Evolutionary conservation across 2,329 filamentous ascomycete genomes (phyloP).

Genomic region (Nothophaeocryptopus gaeumannii): DNA sequence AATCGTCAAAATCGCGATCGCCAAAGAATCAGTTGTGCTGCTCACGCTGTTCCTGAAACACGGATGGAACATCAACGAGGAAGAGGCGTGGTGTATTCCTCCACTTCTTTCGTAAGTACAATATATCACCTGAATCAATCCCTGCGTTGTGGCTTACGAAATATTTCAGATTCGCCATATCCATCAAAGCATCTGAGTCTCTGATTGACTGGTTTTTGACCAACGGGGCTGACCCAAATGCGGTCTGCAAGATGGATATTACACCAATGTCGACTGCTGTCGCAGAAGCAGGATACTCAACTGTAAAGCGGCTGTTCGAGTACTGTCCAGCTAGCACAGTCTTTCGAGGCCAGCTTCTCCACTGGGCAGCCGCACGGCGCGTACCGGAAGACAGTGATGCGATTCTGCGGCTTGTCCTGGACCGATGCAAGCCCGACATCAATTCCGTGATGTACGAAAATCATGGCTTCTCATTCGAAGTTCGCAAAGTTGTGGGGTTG

Average conservation of each 20-base stretch:
- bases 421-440: constrained; percentile 6
- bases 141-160: constrained; percentile 3
- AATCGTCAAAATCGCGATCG: neutral
- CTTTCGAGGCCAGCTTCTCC: constrained; percentile 12
- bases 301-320: constrained; percentile 14
- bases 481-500: constrained; percentile 15
- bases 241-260: constrained; percentile 16
- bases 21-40: neutral
- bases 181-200: too few relatives aligned
- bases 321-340: constrained; percentile 6
- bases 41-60: constrained; percentile 1
- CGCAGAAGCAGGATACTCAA: constrained; percentile 6
- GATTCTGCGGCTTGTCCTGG: constrained; percentile 13
- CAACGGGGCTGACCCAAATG: constrained; percentile 19
- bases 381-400: constrained; percentile 8
- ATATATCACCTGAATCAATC: neutral
- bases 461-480: constrained; percentile 17
- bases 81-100: constrained; percentile 6
- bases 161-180: constrained; percentile 4
- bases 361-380: constrained; percentile 12
- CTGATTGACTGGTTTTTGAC: constrained; percentile 12
- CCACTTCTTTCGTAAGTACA: constrained; percentile 4
- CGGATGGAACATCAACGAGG: constrained; percentile 7
- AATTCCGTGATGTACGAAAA: constrained; percentile 19
- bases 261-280: constrained; percentile 18